These are phyloP conservation scores for Hemileccinum impolitum DNA, from an alignment of 768 basidiomycete genomes.

Conservation along the genomic window DNA sequence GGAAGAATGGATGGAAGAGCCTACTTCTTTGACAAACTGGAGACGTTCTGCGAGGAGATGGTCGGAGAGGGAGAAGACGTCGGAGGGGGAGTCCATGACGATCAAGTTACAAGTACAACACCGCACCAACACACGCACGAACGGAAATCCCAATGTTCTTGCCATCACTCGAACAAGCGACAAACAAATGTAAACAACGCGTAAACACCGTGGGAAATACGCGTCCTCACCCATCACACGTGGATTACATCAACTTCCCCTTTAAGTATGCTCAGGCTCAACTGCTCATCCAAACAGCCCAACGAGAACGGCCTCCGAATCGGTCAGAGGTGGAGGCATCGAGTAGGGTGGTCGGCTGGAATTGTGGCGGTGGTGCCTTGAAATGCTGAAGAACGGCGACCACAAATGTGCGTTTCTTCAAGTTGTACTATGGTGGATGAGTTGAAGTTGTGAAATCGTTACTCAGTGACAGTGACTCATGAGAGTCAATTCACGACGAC, in stretches of 20 bases:
- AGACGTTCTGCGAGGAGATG: slow-evolving; percentile 65
- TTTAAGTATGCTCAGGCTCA: slow-evolving; percentile 49
- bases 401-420: no score
- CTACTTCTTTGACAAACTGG: slow-evolving; percentile 72
- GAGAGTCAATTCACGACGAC: no score
- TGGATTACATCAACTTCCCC: no score
- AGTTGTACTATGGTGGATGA: no score
- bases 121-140: background rate
- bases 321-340: slow-evolving; percentile 50
- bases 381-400: no score
- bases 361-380: no score
- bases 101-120: slow-evolving; percentile 29
- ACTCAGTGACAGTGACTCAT: no score
- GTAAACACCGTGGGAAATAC: slow-evolving; percentile 26
- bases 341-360: slow-evolving; percentile 57
- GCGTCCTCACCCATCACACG: slow-evolving; percentile 22
- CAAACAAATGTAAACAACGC: slow-evolving; percentile 31
- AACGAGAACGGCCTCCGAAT: slow-evolving; percentile 36
- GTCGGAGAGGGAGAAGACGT: slow-evolving; percentile 76
- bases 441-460: no score
- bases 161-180: slow-evolving; percentile 22
- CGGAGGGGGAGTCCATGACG: slow-evolving; percentile 33
- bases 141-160: background rate
- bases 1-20: slow-evolving; percentile 3
- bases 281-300: slow-evolving; percentile 35